These are phyloP conservation scores for Silybum marianum DNA, from an alignment of 129 eudicot genomes.

Conservation along the genomic window DNA sequence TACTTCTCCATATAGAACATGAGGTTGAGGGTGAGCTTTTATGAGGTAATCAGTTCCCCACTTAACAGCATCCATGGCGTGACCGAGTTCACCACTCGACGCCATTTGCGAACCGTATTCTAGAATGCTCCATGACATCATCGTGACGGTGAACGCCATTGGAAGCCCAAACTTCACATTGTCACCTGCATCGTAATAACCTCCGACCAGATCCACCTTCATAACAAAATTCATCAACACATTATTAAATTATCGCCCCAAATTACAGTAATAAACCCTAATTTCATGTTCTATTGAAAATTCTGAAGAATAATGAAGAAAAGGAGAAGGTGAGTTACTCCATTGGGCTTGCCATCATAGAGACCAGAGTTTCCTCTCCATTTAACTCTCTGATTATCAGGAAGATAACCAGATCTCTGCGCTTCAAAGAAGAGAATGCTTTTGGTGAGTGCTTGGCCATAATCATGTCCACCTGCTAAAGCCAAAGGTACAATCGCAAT, in stretches of 20 bases:
- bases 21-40: constrained; percentile 89
- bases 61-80: constrained; percentile 87
- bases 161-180: constrained; percentile 98
- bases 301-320: background rate
- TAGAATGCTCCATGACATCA: constrained; percentile 97
- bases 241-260: background rate
- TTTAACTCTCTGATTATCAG: constrained; percentile 65
- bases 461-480: constrained; percentile 63
- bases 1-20: constrained; percentile 96
- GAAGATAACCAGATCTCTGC: constrained; percentile 94
- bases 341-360: constrained; percentile 75
- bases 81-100: constrained; percentile 74
- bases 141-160: constrained; percentile 94
- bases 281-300: background rate
- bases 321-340: constrained; percentile 44
- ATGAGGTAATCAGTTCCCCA: constrained; percentile 98
- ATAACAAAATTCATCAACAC: background rate
- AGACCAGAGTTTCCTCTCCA: constrained; percentile 95
- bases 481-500: constrained; percentile 49
- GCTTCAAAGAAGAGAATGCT: constrained; percentile 95
- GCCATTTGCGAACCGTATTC: constrained; percentile 90
- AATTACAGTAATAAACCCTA: background rate
- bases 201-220: constrained; percentile 98
- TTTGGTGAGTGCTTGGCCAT: constrained; percentile 76
- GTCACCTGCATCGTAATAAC: constrained; percentile 97